Percentiles rank a stretch among this genome's conserved stretches.
These are phyloP conservation scores for Tilletia horrida DNA, from an alignment of 1,284 basidiomycete species.

Conservation along the genomic window DNA sequence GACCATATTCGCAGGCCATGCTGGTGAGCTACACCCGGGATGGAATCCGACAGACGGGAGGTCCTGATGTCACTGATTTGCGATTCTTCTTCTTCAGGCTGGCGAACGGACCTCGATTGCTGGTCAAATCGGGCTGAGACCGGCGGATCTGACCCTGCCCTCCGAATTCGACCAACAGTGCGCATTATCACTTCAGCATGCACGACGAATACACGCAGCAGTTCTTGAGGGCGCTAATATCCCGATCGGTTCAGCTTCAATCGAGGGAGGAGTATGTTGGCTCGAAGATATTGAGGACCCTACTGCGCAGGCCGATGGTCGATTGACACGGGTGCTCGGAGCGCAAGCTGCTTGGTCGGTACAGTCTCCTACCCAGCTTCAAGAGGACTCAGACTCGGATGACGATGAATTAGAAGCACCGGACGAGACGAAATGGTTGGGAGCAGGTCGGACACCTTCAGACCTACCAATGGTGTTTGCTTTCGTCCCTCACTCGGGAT, in stretches of 20 bases:
- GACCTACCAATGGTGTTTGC: conserved; percentile 35
- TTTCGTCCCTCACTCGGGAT: conserved; percentile 23
- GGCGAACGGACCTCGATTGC: conserved; percentile 77
- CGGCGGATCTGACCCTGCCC: conserved; percentile 69
- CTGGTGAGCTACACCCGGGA: conserved; percentile 60
- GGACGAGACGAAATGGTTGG: conserved; percentile 18
- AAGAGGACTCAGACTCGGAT: too few species aligned
- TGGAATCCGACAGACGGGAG: not conserved
- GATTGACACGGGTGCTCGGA: not conserved
- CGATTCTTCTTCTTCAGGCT: conserved; percentile 58
- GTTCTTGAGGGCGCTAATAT: conserved; percentile 28
- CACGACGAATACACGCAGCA: conserved; percentile 64
- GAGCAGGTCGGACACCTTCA: not conserved
- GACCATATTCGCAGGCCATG: conserved; percentile 93
- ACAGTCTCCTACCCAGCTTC: not conserved
- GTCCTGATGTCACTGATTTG: not conserved
- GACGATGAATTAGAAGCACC: not conserved
- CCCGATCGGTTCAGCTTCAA: conserved; percentile 15
- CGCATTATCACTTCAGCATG: conserved; percentile 77
- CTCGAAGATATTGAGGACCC: conserved; percentile 25
- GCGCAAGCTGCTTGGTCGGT: conserved; percentile 15
- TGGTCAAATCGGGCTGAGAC: conserved; percentile 88
- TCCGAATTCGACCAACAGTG: conserved; percentile 61
- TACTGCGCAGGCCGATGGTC: not conserved
- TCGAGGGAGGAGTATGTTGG: conserved; percentile 54